Base-by-base conservation (phyloP, 176 grass and related monocot genomes). In the Zoysia pacifica region DNA sequence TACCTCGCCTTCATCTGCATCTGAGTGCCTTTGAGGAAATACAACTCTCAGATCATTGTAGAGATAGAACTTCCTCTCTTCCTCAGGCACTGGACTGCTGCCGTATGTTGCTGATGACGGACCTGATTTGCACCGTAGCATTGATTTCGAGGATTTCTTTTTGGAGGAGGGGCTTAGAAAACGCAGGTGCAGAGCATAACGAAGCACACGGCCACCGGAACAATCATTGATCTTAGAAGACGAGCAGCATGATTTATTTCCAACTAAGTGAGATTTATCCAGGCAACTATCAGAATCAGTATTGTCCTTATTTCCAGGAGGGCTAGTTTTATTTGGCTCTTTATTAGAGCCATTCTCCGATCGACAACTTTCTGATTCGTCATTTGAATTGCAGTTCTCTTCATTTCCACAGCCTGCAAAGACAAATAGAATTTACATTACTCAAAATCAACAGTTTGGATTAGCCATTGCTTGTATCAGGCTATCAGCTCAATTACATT, bases 21-120 rank as follows among this genome's bases (percentile, higher is more conserved):
- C 97, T 1, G 97, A 93, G 56, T 99, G 97, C 64, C 97, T 83
- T 65, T 99, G 97, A 16, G 97, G 97, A 77, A 99, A 99, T 69
- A 99, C 97, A 76, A 99, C 86, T 79, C 97, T 90, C 75, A 99
- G 86, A 89, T 99, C 97, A 65, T 96, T 96, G 72, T 99, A 99
- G 55, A 99, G 69, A 85, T 91, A 99, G 83, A 93, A 99, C 35
- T 77, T 88, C 40, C 88, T 81, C 47, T 93, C 97, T 42, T 79
- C 88, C 72, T 82, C 79, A 0, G 62, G 41, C 12, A 84, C 79
- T 45, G 20, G 2, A 75, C 68, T 76, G 7, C 37, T 81, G 9
- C 41, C 60, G 18, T 76, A 58, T 8, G 92, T 89, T 53, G 71
- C 67, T 1, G 84, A 78, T 50, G 88, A 88, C 9, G 88, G 87